Percentiles rank a stretch among this genome's conserved stretches.
Conservation (phyloP, 1,139 yeast genomes). For the Yamadazyma dushanensis region DNA sequence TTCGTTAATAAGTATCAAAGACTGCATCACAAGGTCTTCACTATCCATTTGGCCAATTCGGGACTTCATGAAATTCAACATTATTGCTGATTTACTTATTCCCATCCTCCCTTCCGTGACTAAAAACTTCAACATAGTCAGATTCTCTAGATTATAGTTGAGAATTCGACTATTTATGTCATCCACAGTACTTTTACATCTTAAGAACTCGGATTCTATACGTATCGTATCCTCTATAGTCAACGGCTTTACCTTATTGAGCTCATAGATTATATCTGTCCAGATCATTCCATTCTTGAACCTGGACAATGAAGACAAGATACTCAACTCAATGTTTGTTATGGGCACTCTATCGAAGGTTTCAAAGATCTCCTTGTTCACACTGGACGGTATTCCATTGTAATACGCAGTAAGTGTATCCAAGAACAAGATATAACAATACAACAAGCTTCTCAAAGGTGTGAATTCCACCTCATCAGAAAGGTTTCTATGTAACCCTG, state of each 20-base stretch:
- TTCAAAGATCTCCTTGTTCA: slow-evolving; percentile 3
- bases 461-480: slow-evolving; percentile 1
- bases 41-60: background rate
- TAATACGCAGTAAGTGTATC: slow-evolving; percentile 3
- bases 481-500: slow-evolving; percentile 4
- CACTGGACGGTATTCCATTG: slow-evolving; percentile 2
- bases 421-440: slow-evolving; percentile 2
- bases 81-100: background rate
- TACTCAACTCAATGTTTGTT: background rate
- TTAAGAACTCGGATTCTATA: background rate
- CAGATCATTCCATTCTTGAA: slow-evolving; percentile 4
- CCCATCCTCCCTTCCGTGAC: slow-evolving; percentile 4
- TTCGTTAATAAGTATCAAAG: slow-evolving; percentile 1
- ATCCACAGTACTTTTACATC: background rate
- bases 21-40: slow-evolving; percentile 1
- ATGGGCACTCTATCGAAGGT: background rate
- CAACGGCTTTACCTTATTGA: slow-evolving; percentile 2
- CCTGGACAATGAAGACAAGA: slow-evolving; percentile 1
- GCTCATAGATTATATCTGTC: slow-evolving; percentile 2
- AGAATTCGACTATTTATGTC: background rate
- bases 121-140: slow-evolving; percentile 1
- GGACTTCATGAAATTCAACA: background rate
- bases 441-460: slow-evolving; percentile 2
- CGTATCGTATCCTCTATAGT: background rate
- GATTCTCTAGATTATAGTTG: background rate